Conservation (phyloP, 306 rosid genomes). For the Cicer bijugum region DNA sequence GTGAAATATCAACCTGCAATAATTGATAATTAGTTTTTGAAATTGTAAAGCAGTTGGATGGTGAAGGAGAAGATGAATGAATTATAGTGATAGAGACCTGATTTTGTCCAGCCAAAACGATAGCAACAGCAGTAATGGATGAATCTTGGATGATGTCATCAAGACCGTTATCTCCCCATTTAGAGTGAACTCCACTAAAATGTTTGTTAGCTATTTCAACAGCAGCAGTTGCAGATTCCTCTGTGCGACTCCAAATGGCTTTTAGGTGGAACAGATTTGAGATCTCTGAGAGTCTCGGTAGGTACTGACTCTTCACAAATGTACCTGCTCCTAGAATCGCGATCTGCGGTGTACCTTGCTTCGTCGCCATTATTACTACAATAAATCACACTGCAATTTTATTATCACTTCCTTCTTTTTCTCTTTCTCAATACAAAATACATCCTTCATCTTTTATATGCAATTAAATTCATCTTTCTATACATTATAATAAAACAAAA, state of each 20-base stretch:
- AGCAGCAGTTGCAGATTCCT: conserved; percentile 77
- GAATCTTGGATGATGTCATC: conserved; percentile 64
- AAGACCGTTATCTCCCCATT: conserved; percentile 81
- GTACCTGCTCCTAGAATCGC: conserved; percentile 92
- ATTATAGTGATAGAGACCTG: conserved; percentile 56
- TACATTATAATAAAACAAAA: too few relatives aligned
- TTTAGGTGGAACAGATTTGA: conserved; percentile 64
- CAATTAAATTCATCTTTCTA: too few relatives aligned
- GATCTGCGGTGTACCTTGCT: conserved; percentile 50
- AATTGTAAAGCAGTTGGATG: too few relatives aligned
- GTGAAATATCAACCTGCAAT: conserved; percentile 74
- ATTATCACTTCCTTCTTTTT: too few relatives aligned
- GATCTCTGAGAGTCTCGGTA: conserved; percentile 88
- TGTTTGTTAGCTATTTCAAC: conserved; percentile 66
- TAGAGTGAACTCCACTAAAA: conserved; percentile 64
- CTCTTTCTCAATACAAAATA: too few relatives aligned
- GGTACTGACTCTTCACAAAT: conserved; percentile 77
- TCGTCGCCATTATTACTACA: conserved; percentile 50
- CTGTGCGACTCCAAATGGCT: conserved; percentile 91
- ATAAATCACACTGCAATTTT: not conserved
- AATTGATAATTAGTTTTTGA: conserved; percentile 16
- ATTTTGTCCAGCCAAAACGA: conserved; percentile 87
- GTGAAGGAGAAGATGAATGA: too few relatives aligned
- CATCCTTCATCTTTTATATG: too few relatives aligned
- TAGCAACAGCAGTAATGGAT: conserved; percentile 79